Base-by-base conservation (phyloP, 345 rosid species). In the Salix caprea region DNA sequence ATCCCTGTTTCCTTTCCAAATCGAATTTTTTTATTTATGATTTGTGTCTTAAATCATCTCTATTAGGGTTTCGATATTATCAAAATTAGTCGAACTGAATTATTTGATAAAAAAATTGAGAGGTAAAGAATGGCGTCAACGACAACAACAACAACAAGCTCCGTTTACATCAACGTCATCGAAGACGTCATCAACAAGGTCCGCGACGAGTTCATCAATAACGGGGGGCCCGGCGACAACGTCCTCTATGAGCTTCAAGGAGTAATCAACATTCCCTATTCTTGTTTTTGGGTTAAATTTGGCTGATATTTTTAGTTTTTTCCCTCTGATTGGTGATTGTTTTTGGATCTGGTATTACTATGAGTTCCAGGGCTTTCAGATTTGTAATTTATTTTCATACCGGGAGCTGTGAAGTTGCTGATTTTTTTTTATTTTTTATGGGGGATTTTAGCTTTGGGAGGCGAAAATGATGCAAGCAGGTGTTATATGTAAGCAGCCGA, bases 381-480 rank as follows among this genome's bases (percentile, higher is more conserved):
- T 67, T 74, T 10, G 52, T 62, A 6, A 39, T 24, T 48, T 71
- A 46, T 75, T 37, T 40, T 48, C 24, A 69, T 73, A 72, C 75
- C 44, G 37, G 78, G 70, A 62, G 75, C 67, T 75, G 21, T 42
- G 58, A 52, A 14, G 69, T 28, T 42, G 78, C 69, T 79, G 65
- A 61, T 78, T 23, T 54, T 72, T n/a, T 62, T 74, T 60, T n/a
- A n/a, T 52, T 37, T 48, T 65, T 21, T 37, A 7, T 56, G 8
- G 2, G 64, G 61, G 50, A 72, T 74, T 60, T 39, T 80, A 94
- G 99, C 84, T 92, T 71, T 96, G 99, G 99, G 98, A 92, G 82
- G 72, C 83, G 86, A 96, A 96, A 86, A 91, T 96, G 99, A 90
- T 90, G 89, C 95, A 90, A 80, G 98, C 99, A 21, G 92, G 93